Evolutionary conservation across 805 yeast genomes (phyloP), one percentile per base, ranked within the genome.

Genomic region (Peterozyma toletana): DNA sequence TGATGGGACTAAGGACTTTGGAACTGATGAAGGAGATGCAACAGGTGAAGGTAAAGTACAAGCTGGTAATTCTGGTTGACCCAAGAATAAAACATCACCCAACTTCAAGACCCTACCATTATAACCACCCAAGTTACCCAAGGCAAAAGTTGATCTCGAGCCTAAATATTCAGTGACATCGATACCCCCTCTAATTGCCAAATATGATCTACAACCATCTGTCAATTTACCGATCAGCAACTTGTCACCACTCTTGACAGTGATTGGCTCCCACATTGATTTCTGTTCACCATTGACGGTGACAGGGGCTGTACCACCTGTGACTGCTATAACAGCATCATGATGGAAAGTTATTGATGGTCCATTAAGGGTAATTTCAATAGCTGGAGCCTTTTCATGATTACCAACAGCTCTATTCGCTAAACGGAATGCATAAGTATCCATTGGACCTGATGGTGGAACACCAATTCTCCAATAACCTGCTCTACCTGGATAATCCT

Each of bases 401-500:
- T 91, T 93, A 48, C 97, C 98, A 38, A 91, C 98, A 56, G 87
- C 79, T 58, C 85, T 71, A 69, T 91, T 91, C 16, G 96, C 96
- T 49, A 87, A 62, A 55, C 96, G 75, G 70, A 90, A 90, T 4
- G 97, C 81, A 56, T 82, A 90, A 48, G 81, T 77, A 65, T 91
- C 99, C 98, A 91, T 93, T 47, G 98, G 96, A 38, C 99, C 99
- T 35, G 96, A 87, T 7, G 98, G 98, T 21, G 99, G 99, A 44
- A 91, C 98, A 61, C 99, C 99, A 53, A 85, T 76, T 58, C 85
- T 80, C 95, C 95, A 86, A 61, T 72, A 72, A n/a, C 88, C 83
- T 43, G 71, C 71, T 69, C 99, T 82, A 42, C 95, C 96, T 14
- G 96, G 95, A 63, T 81, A 93, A 64, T 93, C 99, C 68, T 91